Percentiles rank a stretch among this genome's conserved stretches.
Conservation (phyloP, 148 eudicot species). For the Cornus controversa region DNA sequence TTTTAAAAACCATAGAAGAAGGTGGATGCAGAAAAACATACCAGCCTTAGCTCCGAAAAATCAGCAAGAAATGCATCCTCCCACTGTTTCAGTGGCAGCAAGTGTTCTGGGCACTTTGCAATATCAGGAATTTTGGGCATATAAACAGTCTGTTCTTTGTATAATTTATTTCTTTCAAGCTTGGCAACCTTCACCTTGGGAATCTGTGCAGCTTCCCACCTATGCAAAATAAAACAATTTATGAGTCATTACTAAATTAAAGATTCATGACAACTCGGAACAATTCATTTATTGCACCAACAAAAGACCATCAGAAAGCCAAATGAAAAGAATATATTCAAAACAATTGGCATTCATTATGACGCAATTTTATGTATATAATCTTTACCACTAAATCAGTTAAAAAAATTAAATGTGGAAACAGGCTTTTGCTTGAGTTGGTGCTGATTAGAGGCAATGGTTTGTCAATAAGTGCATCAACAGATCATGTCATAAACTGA, state of each 20-base stretch:
- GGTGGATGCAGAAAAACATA: slow-evolving; percentile 15
- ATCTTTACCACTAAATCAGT: background rate
- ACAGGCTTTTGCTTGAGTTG: background rate
- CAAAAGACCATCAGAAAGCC: background rate
- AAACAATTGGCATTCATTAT: background rate
- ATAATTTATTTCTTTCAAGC: slow-evolving; percentile 44
- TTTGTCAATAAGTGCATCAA: too few relatives aligned
- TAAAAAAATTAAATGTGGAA: too few relatives aligned
- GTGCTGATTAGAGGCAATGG: too few relatives aligned
- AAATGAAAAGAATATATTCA: background rate
- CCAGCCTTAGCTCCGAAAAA: slow-evolving; percentile 78
- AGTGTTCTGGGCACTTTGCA: slow-evolving; percentile 67
- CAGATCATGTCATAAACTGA: too few relatives aligned
- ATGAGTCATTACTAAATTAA: background rate
- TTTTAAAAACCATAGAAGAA: background rate
- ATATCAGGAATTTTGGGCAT: slow-evolving; percentile 91
- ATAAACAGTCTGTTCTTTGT: slow-evolving; percentile 71
- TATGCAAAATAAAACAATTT: slow-evolving; percentile 25
- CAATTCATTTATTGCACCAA: background rate
- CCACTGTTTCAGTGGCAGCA: slow-evolving; percentile 71
- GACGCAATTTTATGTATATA: background rate
- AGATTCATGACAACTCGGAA: background rate
- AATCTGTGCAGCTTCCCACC: slow-evolving; percentile 85
- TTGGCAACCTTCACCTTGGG: slow-evolving; percentile 83
- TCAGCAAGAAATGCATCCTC: slow-evolving; percentile 76